Conservation (phyloP, 371 early-diverging fungal genomes). For the Thermomucor indicae-seudaticae region DNA sequence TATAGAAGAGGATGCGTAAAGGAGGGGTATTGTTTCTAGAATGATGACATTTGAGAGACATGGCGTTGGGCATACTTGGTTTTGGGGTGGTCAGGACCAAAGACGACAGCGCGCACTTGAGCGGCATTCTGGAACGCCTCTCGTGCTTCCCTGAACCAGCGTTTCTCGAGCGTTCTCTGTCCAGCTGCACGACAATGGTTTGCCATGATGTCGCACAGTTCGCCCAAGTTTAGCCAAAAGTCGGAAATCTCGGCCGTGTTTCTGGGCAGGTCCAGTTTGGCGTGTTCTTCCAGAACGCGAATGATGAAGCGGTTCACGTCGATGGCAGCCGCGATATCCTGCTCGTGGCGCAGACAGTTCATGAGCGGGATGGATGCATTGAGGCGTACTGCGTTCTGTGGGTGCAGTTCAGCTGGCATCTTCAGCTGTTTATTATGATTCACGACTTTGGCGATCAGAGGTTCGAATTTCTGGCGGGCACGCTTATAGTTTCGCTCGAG, state of each 20-base stretch:
- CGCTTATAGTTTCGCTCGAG: slow-evolving; percentile 26
- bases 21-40: too few species aligned
- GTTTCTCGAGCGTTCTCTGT: slow-evolving; percentile 22
- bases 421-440: neutral
- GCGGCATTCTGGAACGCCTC: slow-evolving; percentile 42
- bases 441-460: slow-evolving; percentile 11
- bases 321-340: slow-evolving; percentile 53
- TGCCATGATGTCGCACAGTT: slow-evolving; percentile 46
- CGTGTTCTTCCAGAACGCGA: slow-evolving; percentile 29
- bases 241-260: slow-evolving; percentile 61
- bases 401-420: slow-evolving; percentile 21
- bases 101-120: slow-evolving; percentile 37
- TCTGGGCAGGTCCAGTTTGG: slow-evolving; percentile 37
- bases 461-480: slow-evolving; percentile 24
- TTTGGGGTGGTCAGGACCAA: slow-evolving; percentile 51
- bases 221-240: slow-evolving; percentile 58
- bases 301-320: slow-evolving; percentile 49
- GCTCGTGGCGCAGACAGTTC: slow-evolving; percentile 44
- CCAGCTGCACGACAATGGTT: slow-evolving; percentile 22
- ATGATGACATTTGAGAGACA: too few species aligned
- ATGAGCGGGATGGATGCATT: slow-evolving; percentile 58
- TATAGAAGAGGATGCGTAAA: too few species aligned
- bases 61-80: slow-evolving; percentile 12
- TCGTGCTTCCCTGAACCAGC: slow-evolving; percentile 46
- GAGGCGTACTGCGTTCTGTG: slow-evolving; percentile 36